These are phyloP conservation scores for Astragalus membranaceus DNA, from an alignment of 306 rosid species.

Conservation along the genomic window DNA sequence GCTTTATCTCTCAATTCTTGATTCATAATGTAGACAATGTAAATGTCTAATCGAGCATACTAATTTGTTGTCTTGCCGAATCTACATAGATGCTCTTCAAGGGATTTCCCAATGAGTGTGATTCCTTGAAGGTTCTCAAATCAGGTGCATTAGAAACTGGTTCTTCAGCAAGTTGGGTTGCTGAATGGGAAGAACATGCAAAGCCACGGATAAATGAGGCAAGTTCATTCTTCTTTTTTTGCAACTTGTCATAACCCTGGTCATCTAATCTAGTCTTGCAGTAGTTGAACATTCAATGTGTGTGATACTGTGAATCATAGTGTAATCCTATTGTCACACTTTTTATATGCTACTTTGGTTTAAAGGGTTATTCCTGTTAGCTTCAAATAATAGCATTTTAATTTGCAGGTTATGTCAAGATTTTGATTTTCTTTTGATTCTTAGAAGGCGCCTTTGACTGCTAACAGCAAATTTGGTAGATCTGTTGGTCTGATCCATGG, in stretches of 20 bases:
- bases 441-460: neutral
- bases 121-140: constrained; percentile 48
- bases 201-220: constrained; percentile 73
- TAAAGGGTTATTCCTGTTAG: no score
- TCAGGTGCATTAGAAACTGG: constrained; percentile 60
- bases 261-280: neutral
- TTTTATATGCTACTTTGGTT: neutral
- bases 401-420: constrained; percentile 37
- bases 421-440: constrained; percentile 16
- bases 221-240: constrained; percentile 28
- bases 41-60: neutral
- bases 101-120: constrained; percentile 80
- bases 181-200: constrained; percentile 92
- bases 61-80: constrained; percentile 15
- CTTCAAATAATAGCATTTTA: neutral
- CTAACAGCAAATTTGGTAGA: neutral
- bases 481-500: neutral
- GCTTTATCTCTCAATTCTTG: neutral
- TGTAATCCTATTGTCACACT: neutral
- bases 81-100: constrained; percentile 65
- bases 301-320: neutral
- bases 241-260: neutral
- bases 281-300: neutral
- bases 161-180: constrained; percentile 68
- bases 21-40: neutral